A percentile compares a stretch with the other conserved stretches of the same genome.
phyloP scores from a whole-genome alignment of 2,329 filamentous ascomycete genomes.

The Karstenula rhodostoma region DNA sequence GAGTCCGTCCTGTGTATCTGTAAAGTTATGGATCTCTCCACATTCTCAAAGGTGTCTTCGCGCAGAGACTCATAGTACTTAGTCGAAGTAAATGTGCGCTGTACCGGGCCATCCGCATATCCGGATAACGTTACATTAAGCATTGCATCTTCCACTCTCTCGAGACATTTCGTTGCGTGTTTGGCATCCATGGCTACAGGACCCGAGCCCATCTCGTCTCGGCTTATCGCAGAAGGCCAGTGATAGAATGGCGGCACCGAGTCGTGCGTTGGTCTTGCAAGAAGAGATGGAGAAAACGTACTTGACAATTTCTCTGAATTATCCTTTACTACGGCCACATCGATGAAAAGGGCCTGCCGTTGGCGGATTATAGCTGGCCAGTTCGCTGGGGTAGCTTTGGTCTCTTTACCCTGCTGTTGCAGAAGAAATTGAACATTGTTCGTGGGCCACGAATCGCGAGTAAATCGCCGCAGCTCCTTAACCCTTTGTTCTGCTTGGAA shows the following conservation, averaged over 20 bases:
- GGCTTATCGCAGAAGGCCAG: slow-evolving; percentile 27
- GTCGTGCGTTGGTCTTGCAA: background rate
- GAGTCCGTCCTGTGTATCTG: slow-evolving; percentile 3
- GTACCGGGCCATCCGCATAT: slow-evolving; percentile 22
- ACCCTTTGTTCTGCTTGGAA: slow-evolving; percentile 43
- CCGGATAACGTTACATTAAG: slow-evolving; percentile 22
- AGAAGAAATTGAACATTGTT: slow-evolving; percentile 13
- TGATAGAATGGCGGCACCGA: slow-evolving; percentile 37
- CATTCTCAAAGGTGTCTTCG: slow-evolving; percentile 23
- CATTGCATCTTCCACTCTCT: slow-evolving; percentile 36
- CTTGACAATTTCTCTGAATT: slow-evolving; percentile 8
- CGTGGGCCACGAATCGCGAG: background rate
- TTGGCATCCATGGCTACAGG: slow-evolving; percentile 4
- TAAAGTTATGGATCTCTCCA: slow-evolving; percentile 9
- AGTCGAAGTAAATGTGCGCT: slow-evolving; percentile 34
- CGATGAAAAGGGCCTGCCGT: slow-evolving; percentile 30
- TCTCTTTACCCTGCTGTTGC: slow-evolving; percentile 8
- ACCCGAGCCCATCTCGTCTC: background rate
- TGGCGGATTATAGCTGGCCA: slow-evolving; percentile 33
- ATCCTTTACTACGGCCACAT: slow-evolving; percentile 23
- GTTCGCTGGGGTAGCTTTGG: slow-evolving; percentile 22
- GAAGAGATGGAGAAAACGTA: background rate
- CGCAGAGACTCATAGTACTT: slow-evolving; percentile 34
- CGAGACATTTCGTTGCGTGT: slow-evolving; percentile 26
- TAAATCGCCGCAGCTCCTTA: slow-evolving; percentile 25